Evolutionary conservation across 352 stramenopile species (phyloP), one percentile per base, ranked within the genome.

Genomic region (Globisporangium apiculatum): DNA sequence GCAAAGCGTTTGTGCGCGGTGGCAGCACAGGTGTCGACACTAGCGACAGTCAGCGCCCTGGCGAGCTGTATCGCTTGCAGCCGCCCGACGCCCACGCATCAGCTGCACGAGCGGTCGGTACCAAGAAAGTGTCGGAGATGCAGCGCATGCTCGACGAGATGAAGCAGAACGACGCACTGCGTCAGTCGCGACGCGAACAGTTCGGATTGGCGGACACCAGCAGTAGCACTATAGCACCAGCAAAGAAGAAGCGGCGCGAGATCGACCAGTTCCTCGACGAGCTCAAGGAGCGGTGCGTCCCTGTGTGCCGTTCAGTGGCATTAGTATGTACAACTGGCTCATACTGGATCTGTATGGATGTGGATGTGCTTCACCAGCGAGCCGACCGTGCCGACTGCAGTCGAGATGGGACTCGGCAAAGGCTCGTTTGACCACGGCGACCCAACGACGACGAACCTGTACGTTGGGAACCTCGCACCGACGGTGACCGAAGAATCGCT

Each of bases 381-480:
- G 12, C 52, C 64, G 1, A 55, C 50, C 14, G 47, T 46, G 37
- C 55, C 67, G 11, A 50, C 41, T 0, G 7, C 46, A 10, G 52
- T 72, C 8, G 65, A 71, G 40, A 60, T 52, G 51, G 45, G 43
- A 5, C 24, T 55, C 12, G 42, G 37, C 6, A 88, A 80, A 66
- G 89, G 87, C 15, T 96, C 86, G 10, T 94, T 91, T 43, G 87
- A 96, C 55, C 76, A 79, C 53, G 87, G 87, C 35, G 83, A 94
- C 51, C 86, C 84, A 8, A 69, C 76, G 45, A 97, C 91, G 12
- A 98, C 91, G 14, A 98, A 98, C 68, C 72, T 98, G 38, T 97
- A 97, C 66, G 90, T 99, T 4, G 92, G 93, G 5, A 98, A 98
- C 72, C 60, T 98, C 48, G 82, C 89, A 51, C 88, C 94, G 7